Evolutionary conservation across 164 flowering plant species (phyloP).

Genomic region (Annona squamosa): DNA sequence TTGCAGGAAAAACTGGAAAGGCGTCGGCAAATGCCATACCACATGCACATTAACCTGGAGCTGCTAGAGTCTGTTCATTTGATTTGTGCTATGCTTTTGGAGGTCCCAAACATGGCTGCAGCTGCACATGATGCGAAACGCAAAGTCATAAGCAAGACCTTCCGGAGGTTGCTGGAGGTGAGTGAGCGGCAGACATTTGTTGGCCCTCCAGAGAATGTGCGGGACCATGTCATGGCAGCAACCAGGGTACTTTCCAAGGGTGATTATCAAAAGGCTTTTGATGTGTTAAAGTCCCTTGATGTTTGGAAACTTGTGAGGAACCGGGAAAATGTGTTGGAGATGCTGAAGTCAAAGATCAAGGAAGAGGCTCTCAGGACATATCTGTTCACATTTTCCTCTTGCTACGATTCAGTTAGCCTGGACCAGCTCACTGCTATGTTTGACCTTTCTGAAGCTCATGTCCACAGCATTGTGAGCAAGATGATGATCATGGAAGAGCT

Average conservation of each 20-base stretch:
- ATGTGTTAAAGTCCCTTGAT: slow-evolving; percentile 67
- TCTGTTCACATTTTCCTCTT: slow-evolving; percentile 60
- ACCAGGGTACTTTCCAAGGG: slow-evolving; percentile 78
- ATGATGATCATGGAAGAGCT: slow-evolving; percentile 94
- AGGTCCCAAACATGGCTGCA: slow-evolving; percentile 95
- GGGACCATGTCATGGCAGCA: slow-evolving; percentile 93
- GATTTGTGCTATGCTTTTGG: slow-evolving; percentile 91
- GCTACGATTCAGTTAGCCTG: slow-evolving; percentile 63
- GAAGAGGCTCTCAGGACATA: slow-evolving; percentile 91
- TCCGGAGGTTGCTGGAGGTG: slow-evolving; percentile 70
- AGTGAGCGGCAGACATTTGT: slow-evolving; percentile 83
- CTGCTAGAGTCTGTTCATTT: slow-evolving; percentile 88
- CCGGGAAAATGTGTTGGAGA: slow-evolving; percentile 59
- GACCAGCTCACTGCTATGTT: slow-evolving; percentile 74
- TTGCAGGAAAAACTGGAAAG: slow-evolving; percentile 87
- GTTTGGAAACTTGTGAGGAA: slow-evolving; percentile 71
- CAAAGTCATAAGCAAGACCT: slow-evolving; percentile 80
- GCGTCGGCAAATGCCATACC: slow-evolving; percentile 96
- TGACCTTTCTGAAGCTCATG: slow-evolving; percentile 53
- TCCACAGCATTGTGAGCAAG: slow-evolving; percentile 67
- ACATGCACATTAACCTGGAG: slow-evolving; percentile 98
- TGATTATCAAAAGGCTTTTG: slow-evolving; percentile 62
- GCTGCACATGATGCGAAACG: slow-evolving; percentile 65
- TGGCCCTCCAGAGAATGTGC: slow-evolving; percentile 91
- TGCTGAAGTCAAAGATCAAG: slow-evolving; percentile 76